A percentile compares a stretch with the other conserved stretches of the same genome.
phyloP scores from a whole-genome alignment of 257 asterid species.

The Nicotiana tomentosiformis region DNA sequence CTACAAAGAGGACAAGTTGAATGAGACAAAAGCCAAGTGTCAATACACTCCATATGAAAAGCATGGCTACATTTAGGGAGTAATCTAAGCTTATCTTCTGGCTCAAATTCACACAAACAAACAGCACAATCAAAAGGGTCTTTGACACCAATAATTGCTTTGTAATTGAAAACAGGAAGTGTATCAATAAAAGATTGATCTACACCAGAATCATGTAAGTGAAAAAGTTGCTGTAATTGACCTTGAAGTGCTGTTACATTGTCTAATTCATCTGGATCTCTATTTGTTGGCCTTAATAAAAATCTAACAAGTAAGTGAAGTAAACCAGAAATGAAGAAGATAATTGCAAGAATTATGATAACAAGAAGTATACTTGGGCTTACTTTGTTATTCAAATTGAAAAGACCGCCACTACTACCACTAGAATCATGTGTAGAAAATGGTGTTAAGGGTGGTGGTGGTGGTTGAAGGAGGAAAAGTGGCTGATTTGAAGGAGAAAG shows the following conservation, averaged over 20 bases:
- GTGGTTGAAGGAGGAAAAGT: conserved; percentile 32
- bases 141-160: conserved; percentile 76
- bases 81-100: conserved; percentile 69
- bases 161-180: conserved; percentile 72
- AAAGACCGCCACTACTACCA: conserved; percentile 1
- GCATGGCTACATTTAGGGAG: conserved; percentile 95
- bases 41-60: conserved; percentile 92
- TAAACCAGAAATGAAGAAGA: conserved; percentile 78
- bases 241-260: conserved; percentile 76
- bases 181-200: conserved; percentile 91
- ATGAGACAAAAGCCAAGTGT: conserved; percentile 91
- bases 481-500: conserved; percentile 53
- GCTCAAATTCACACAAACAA: conserved; percentile 82
- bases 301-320: conserved; percentile 82
- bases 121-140: conserved; percentile 97
- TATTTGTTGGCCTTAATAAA: conserved; percentile 46
- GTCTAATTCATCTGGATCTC: conserved; percentile 65
- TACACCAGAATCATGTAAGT: conserved; percentile 86
- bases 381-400: conserved; percentile 55
- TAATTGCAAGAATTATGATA: conserved; percentile 66
- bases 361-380: conserved; percentile 72
- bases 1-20: conserved; percentile 98
- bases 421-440: not conserved
- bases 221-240: conserved; percentile 88
- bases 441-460: conserved; percentile 34